Percentiles rank a stretch among this genome's conserved stretches.
phyloP scores from a whole-genome alignment of 192 early-diverging fungal genomes.

The Coemansia pectinata region DNA sequence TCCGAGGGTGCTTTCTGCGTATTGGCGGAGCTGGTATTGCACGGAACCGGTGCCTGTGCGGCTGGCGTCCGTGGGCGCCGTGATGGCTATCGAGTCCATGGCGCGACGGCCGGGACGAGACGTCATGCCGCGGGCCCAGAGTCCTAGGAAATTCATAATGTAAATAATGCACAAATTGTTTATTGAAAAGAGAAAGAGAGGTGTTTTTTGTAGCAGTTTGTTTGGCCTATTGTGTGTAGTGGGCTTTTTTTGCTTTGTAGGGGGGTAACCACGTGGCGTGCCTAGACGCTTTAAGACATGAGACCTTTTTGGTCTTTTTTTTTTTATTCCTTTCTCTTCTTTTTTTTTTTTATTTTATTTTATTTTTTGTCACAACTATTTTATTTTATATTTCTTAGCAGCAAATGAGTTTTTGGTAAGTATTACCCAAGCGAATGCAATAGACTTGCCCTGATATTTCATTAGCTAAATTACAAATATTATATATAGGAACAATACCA shows the following conservation, averaged over 20 bases:
- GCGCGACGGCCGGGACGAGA: conserved; percentile 45
- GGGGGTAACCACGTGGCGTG: neutral
- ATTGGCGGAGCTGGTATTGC: conserved; percentile 57
- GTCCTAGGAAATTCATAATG: conserved; percentile 48
- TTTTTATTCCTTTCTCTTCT: neutral
- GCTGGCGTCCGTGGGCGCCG: neutral
- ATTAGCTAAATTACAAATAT: neutral
- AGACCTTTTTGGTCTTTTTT: neutral
- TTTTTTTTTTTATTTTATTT: neutral
- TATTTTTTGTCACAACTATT: no score
- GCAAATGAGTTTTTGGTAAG: conserved; percentile 19
- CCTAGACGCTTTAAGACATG: neutral
- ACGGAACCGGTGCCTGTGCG: conserved; percentile 24
- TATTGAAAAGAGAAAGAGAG: neutral
- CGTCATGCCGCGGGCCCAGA: conserved; percentile 53
- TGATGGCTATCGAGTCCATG: conserved; percentile 53
- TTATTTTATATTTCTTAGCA: no score
- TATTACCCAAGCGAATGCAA: neutral
- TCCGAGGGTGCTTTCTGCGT: conserved; percentile 74
- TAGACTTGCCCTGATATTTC: neutral
- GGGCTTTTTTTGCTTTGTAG: conserved; percentile 6
- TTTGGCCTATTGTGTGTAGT: neutral
- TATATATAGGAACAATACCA: conserved; percentile 46
- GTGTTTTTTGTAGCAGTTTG: neutral
- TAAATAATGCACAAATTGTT: neutral